Base-by-base conservation (phyloP, 345 rosid species). In the Rhodamnia rubescens region DNA sequence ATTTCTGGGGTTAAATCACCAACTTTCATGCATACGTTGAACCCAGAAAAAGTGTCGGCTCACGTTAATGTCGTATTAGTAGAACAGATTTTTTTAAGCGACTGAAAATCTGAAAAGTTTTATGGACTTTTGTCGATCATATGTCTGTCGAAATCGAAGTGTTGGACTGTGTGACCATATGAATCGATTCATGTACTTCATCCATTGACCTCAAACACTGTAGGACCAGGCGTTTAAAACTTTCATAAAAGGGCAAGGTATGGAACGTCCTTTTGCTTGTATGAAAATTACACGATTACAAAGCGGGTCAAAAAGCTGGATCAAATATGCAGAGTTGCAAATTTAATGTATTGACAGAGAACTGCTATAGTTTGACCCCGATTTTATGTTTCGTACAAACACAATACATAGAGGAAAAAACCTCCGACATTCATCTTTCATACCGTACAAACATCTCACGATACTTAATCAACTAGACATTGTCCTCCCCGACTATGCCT, bases 11-110 rank as follows among this genome's bases (percentile, higher is more conserved):
- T 59, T 59, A 59, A 59, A 59, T 6, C 2, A 14, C 74, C 8
- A 27, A 58, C 2, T 27, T 59, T 27, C 2, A 59, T 27, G 27
- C 15, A 27, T 2, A 59, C 8, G 9, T 13, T 59, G 27, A 27
- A n/a, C 74, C 36, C 36, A 1, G 0, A 27, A 59, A 5, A n/a
- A 0, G 40, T 14, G 1, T 14, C 12, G 2, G 2, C 40, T 59
- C 10, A 14, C 74, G 14, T 27, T 0, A 13, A 59, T 53, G 7
- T 53, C 15, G 54, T 5, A 53, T 5, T 53, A 53, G 15, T 53
- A 53, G 12, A 13, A 58, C 18, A n/a, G 32, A 58, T 4, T n/a
- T 58, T 58, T 58, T 3, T 6, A 58, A 58, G 64, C 11, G 20
- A 59, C 14, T 14, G 6, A 59, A 3, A 6, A 59, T 59, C 74